Evolutionary conservation across 345 rosid species (phyloP).

Genomic region (Syzygium jambos): DNA sequence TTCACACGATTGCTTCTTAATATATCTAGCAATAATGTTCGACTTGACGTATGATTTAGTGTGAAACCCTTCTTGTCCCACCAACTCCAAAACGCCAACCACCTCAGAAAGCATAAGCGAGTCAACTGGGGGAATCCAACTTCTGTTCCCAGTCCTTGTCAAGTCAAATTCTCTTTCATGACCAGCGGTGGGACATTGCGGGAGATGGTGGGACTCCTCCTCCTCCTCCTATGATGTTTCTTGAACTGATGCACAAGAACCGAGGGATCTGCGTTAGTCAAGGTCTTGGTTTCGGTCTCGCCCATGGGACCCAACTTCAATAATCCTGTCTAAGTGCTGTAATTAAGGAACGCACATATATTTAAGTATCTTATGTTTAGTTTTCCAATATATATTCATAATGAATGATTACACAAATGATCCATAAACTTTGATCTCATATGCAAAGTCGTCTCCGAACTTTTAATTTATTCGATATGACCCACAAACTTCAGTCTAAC

Average conservation of each 20-base stretch:
- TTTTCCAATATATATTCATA: background rate
- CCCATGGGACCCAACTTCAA: background rate
- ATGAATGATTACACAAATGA: background rate
- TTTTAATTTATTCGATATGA: background rate
- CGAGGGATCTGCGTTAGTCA: background rate
- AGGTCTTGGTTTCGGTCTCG: background rate
- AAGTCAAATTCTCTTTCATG: background rate
- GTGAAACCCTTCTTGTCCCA: background rate
- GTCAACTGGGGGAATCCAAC: background rate
- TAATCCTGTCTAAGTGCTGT: background rate
- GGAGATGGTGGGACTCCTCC: background rate
- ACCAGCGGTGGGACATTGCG: background rate
- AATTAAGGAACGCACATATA: background rate
- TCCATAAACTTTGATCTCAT: background rate
- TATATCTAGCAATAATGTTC: background rate
- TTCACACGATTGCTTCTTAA: background rate
- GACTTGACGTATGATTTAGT: background rate
- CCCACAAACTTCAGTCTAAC: background rate
- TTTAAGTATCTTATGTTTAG: background rate
- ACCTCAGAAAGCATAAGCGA: background rate
- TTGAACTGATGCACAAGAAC: background rate
- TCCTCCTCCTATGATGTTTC: background rate
- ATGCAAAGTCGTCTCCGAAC: fast-evolving
- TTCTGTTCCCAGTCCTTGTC: background rate
- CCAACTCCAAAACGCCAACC: background rate